Percentiles rank a stretch among this genome's conserved stretches.
These are phyloP conservation scores for Aspergillus fumigatiaffinis DNA, from an alignment of 2,329 filamentous ascomycete species.

Conservation along the genomic window DNA sequence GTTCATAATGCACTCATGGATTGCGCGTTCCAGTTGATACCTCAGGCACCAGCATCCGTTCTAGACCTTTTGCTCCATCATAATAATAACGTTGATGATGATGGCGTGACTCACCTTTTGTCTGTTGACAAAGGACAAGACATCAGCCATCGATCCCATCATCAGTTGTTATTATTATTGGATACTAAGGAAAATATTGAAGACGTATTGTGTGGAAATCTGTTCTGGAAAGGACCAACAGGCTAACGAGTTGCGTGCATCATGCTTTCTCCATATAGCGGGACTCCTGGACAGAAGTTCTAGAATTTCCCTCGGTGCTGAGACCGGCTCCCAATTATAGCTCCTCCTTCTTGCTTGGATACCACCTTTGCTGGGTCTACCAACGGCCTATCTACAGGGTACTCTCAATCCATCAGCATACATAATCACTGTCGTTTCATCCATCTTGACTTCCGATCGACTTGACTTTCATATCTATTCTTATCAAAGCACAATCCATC, in stretches of 20 bases:
- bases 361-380: background rate
- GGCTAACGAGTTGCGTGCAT: slow-evolving; percentile 3
- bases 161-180: background rate
- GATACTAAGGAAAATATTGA: background rate
- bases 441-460: background rate
- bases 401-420: background rate
- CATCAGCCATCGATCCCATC: background rate
- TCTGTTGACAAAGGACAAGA: background rate
- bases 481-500: slow-evolving; percentile 8
- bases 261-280: slow-evolving; percentile 9
- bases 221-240: background rate
- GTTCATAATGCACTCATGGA: background rate
- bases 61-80: background rate
- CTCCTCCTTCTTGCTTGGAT: background rate
- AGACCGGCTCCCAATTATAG: background rate
- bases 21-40: slow-evolving; percentile 8
- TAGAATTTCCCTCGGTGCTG: background rate
- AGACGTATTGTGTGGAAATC: background rate
- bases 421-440: background rate
- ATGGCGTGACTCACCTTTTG: slow-evolving; percentile 1
- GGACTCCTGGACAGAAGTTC: slow-evolving; percentile 3
- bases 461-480: slow-evolving; percentile 4
- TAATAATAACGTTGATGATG: background rate
- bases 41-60: slow-evolving; percentile 3
- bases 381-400: background rate